phyloP scores from a whole-genome alignment of 2,329 filamentous ascomycete species.

The Neospermospora avenae region DNA sequence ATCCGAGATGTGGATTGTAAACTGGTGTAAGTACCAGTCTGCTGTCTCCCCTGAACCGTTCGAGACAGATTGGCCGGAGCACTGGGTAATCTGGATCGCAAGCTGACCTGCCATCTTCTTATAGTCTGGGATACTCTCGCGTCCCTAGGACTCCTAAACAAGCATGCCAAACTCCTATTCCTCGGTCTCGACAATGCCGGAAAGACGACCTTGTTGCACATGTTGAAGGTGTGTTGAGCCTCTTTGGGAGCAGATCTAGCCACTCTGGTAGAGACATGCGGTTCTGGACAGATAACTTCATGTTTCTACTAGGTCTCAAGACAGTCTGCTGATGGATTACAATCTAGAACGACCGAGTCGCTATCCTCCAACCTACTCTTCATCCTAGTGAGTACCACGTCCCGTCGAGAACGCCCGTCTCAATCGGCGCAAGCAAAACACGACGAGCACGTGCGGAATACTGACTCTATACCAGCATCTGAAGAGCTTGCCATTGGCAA shows the following conservation, averaged over 20 bases:
- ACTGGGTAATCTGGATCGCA: background rate
- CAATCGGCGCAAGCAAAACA: background rate
- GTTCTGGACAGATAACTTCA: constrained; percentile 3
- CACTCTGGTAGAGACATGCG: background rate
- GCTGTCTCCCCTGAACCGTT: background rate
- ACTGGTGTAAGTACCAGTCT: constrained; percentile 73
- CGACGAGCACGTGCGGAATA: constrained; percentile 21
- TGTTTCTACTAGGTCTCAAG: background rate
- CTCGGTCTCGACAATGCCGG: constrained; percentile 91
- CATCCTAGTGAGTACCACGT: constrained; percentile 66
- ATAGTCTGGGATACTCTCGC: constrained; percentile 87
- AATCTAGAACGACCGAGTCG: constrained; percentile 81
- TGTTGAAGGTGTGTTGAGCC: constrained; percentile 73
- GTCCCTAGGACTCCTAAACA: constrained; percentile 84
- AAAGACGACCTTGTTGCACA: constrained; percentile 91
- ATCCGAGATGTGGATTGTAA: constrained; percentile 78
- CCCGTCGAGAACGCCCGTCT: background rate
- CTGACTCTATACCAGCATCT: constrained; percentile 55
- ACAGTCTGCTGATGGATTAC: constrained; percentile 18
- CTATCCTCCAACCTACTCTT: constrained; percentile 84
- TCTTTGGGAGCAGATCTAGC: background rate
- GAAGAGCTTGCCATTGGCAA: constrained; percentile 92
- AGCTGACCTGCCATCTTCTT: constrained; percentile 33
- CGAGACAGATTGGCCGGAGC: background rate
- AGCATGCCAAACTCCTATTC: constrained; percentile 93